A percentile compares a stretch with the other conserved stretches of the same genome.
phyloP scores from a whole-genome alignment of 345 rosid species.

The Euphorbia lathyris region DNA sequence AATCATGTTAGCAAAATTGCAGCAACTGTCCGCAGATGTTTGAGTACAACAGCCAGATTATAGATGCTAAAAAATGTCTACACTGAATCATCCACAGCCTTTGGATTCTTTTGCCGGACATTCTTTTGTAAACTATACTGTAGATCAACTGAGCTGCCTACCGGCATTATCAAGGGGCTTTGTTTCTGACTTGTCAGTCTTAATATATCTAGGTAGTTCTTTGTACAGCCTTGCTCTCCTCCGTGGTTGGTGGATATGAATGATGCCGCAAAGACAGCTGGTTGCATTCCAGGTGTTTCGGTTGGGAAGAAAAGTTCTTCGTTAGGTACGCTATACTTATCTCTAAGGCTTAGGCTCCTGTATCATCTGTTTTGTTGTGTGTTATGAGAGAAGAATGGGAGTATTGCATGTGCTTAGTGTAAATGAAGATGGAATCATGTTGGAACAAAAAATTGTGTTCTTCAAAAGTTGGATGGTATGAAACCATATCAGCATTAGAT shows the following conservation, averaged over 20 bases:
- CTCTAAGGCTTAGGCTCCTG: background rate
- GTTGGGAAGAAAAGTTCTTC: background rate
- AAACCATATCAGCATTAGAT: too few species aligned
- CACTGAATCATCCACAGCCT: background rate
- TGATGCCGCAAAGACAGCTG: background rate
- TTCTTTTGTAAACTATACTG: background rate
- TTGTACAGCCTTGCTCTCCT: background rate
- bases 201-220: background rate
- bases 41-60: conserved; percentile 18
- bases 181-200: background rate
- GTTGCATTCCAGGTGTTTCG: background rate
- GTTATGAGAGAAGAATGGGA: background rate
- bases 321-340: background rate
- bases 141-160: conserved; percentile 9
- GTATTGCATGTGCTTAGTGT: background rate
- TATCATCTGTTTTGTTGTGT: background rate
- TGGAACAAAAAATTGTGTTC: too few species aligned
- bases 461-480: too few species aligned
- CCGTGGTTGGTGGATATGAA: background rate
- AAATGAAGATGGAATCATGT: too few species aligned
- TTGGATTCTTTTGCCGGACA: background rate
- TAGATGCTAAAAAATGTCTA: background rate
- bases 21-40: conserved; percentile 58
- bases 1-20: conserved; percentile 62
- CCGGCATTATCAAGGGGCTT: background rate